A percentile compares a stretch with the other conserved stretches of the same genome.
phyloP scores from a whole-genome alignment of 208 protist genomes.

The Leishmania tropica region DNA sequence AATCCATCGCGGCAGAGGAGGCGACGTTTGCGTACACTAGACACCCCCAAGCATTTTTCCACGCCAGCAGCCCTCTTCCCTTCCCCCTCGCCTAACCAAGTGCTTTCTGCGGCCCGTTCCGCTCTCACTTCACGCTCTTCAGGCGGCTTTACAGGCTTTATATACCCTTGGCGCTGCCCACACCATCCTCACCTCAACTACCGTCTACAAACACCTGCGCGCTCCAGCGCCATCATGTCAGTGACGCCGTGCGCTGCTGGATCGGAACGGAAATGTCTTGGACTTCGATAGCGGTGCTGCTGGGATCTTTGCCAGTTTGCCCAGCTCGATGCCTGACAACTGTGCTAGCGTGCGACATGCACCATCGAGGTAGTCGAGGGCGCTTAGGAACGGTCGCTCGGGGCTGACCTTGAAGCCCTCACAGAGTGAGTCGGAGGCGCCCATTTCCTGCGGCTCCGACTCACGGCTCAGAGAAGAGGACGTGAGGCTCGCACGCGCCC shows the following conservation, averaged over 20 bases:
- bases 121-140: not conserved
- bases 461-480: not conserved
- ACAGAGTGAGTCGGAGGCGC: not conserved
- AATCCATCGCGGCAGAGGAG: not conserved
- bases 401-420: constrained; percentile 7
- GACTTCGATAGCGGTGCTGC: constrained; percentile 32
- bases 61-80: not conserved
- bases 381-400: constrained; percentile 33
- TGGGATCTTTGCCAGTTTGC: constrained; percentile 27
- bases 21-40: not conserved
- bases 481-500: not conserved
- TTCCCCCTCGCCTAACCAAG: not conserved
- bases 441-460: not conserved
- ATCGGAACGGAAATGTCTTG: constrained; percentile 15
- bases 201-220: not conserved
- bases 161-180: not conserved
- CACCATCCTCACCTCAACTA: not conserved
- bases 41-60: not conserved
- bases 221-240: not conserved
- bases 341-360: constrained; percentile 36
- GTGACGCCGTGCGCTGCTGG: constrained; percentile 15
- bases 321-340: constrained; percentile 19
- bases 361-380: constrained; percentile 52
- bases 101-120: too few species aligned
- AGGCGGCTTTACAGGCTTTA: not conserved